A percentile compares a stretch with the other conserved stretches of the same genome.
Evolutionary conservation across 345 rosid genomes (phyloP).

Genomic region (Moringa oleifera): DNA sequence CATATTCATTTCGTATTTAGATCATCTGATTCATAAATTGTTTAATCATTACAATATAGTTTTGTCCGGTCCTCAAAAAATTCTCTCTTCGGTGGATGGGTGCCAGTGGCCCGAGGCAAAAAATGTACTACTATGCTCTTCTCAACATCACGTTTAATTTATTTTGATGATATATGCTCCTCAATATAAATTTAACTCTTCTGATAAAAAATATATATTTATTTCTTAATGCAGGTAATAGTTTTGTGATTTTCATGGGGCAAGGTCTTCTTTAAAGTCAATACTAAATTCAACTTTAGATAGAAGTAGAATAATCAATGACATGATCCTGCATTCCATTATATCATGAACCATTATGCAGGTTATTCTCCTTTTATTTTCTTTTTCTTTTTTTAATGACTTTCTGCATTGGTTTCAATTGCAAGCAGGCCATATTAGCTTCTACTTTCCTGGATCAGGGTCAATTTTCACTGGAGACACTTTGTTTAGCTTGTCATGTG

Average conservation of each 20-base stretch:
- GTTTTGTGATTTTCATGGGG: too few species aligned
- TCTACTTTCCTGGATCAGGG: constrained; percentile 87
- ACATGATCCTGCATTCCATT: background rate
- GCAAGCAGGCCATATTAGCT: constrained; percentile 85
- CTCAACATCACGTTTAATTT: too few species aligned
- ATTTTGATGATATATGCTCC: too few species aligned
- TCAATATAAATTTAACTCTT: too few species aligned
- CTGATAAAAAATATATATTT: too few species aligned
- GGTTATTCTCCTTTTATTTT: background rate
- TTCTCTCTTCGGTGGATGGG: too few species aligned
- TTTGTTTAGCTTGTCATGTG: constrained; percentile 93
- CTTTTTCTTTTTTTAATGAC: constrained; percentile 3
- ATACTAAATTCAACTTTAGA: too few species aligned
- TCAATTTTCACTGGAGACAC: constrained; percentile 90
- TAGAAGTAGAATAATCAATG: background rate
- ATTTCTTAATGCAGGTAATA: too few species aligned
- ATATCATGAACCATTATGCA: background rate
- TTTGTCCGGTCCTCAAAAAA: too few species aligned
- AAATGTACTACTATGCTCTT: too few species aligned
- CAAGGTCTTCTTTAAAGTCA: too few species aligned
- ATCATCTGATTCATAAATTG: background rate
- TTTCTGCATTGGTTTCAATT: constrained; percentile 2
- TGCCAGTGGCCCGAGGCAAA: background rate
- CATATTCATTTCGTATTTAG: background rate
- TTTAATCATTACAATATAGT: too few species aligned